These are phyloP conservation scores for Tricholoma furcatifolium DNA, from an alignment of 768 basidiomycete genomes.

Conservation along the genomic window DNA sequence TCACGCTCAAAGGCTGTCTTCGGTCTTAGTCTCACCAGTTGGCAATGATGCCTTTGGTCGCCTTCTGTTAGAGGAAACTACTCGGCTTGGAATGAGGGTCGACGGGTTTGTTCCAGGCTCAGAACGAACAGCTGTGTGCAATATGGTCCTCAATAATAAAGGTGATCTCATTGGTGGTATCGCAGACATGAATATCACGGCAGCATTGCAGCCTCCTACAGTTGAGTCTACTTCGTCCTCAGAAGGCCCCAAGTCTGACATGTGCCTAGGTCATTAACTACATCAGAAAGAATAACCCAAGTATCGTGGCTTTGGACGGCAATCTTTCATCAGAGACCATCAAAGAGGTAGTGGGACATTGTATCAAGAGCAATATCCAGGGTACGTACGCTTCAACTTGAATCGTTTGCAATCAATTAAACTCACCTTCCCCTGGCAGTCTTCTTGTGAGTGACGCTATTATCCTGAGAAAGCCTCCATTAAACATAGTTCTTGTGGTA, in stretches of 20 bases:
- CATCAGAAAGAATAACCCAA: constrained; percentile 50
- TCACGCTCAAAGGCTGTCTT: constrained; percentile 32
- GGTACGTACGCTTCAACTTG: constrained; percentile 41
- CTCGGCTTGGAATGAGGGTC: constrained; percentile 68
- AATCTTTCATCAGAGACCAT: constrained; percentile 65
- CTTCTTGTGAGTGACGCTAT: constrained; percentile 60
- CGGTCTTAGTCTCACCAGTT: constrained; percentile 72
- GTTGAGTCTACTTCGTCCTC: constrained; percentile 29
- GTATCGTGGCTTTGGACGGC: constrained; percentile 70
- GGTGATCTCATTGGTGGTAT: constrained; percentile 83
- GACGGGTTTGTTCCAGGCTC: constrained; percentile 62
- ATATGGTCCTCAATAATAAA: constrained; percentile 70
- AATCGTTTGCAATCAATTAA: constrained; percentile 2
- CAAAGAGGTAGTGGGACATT: constrained; percentile 47
- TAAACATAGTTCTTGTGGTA: constrained; percentile 24
- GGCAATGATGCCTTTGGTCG: constrained; percentile 78
- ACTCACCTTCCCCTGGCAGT: constrained; percentile 36
- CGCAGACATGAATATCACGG: constrained; percentile 84
- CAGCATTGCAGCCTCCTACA: constrained; percentile 42
- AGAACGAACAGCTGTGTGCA: constrained; percentile 77
- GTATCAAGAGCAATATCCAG: constrained; percentile 43
- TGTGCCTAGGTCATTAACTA: constrained; percentile 48
- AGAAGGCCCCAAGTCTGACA: background rate
- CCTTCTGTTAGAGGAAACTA: constrained; percentile 57
- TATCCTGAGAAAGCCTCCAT: background rate